These are phyloP conservation scores for Inga oerstediana DNA, from an alignment of 306 rosid genomes.

Conservation along the genomic window DNA sequence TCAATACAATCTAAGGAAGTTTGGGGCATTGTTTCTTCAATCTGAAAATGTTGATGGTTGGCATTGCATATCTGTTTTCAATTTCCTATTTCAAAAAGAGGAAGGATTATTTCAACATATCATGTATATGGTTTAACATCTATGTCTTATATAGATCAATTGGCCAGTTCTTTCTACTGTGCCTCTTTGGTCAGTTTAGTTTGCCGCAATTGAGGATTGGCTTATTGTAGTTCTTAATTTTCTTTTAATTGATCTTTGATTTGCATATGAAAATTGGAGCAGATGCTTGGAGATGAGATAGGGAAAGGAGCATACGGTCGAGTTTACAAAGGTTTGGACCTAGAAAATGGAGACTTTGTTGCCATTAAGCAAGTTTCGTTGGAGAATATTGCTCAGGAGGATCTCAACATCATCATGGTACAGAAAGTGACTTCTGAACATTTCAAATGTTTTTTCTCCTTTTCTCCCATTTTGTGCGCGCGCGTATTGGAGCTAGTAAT, in stretches of 20 bases:
- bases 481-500: background rate
- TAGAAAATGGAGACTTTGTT: constrained; percentile 98
- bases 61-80: background rate
- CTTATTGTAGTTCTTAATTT: constrained; percentile 2
- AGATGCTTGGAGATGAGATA: constrained; percentile 99
- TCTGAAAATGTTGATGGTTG: background rate
- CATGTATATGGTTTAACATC: background rate
- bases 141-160: background rate
- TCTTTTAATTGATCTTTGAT: constrained; percentile 18
- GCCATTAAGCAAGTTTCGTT: constrained; percentile 99
- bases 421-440: constrained; percentile 27
- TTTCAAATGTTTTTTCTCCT: constrained; percentile 8
- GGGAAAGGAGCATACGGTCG: constrained; percentile 99
- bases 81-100: background rate
- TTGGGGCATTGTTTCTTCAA: background rate
- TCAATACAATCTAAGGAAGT: background rate
- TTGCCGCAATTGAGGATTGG: background rate
- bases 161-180: background rate
- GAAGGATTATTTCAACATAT: background rate
- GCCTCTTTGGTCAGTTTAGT: background rate
- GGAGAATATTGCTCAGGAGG: constrained; percentile 99
- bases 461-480: background rate
- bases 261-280: constrained; percentile 42
- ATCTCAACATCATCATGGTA: constrained; percentile 99
- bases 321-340: constrained; percentile 96